Percentiles rank a stretch among this genome's conserved stretches.
Evolutionary conservation across 2,329 filamentous ascomycete genomes (phyloP).

Genomic region (Ilyonectria destructans): DNA sequence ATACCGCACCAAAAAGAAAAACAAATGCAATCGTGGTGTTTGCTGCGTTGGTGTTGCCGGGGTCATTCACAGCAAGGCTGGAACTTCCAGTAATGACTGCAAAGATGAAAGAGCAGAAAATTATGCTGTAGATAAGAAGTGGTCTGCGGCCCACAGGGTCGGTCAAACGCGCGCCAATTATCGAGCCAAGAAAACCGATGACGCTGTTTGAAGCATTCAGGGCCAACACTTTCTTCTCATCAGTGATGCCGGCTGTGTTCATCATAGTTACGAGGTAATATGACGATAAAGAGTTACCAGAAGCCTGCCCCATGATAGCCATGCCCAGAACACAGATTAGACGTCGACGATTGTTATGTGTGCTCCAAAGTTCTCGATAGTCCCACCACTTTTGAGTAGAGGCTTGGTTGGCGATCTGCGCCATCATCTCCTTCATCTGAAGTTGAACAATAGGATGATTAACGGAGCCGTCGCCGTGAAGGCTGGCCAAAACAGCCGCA

Average conservation of each 20-base stretch:
- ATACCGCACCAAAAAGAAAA: slow-evolving; percentile 68
- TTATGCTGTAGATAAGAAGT: slow-evolving; percentile 63
- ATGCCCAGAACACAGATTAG: slow-evolving; percentile 68
- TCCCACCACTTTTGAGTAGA: slow-evolving; percentile 70
- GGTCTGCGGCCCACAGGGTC: slow-evolving; percentile 67
- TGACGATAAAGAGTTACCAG: slow-evolving; percentile 65
- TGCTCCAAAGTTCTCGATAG: slow-evolving; percentile 68
- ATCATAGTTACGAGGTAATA: slow-evolving; percentile 70
- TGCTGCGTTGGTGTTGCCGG: slow-evolving; percentile 49
- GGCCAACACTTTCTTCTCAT: slow-evolving; percentile 63
- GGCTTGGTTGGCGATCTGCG: slow-evolving; percentile 58
- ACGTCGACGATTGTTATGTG: slow-evolving; percentile 64
- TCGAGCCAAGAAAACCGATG: slow-evolving; percentile 57
- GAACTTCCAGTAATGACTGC: slow-evolving; percentile 57
- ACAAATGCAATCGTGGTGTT: slow-evolving; percentile 50
- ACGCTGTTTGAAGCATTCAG: slow-evolving; percentile 65
- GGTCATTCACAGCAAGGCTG: slow-evolving; percentile 35
- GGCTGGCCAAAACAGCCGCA: slow-evolving; percentile 54
- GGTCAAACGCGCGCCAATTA: slow-evolving; percentile 63
- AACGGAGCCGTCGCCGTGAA: slow-evolving; percentile 53
- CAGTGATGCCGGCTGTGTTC: slow-evolving; percentile 42
- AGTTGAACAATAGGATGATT: slow-evolving; percentile 58
- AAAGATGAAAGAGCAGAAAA: slow-evolving; percentile 59
- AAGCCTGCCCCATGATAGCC: slow-evolving; percentile 70
- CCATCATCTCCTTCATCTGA: slow-evolving; percentile 59